Evolutionary conservation across 768 basidiomycete species (phyloP).

Genomic region (Macrolepiota albuminosa): DNA sequence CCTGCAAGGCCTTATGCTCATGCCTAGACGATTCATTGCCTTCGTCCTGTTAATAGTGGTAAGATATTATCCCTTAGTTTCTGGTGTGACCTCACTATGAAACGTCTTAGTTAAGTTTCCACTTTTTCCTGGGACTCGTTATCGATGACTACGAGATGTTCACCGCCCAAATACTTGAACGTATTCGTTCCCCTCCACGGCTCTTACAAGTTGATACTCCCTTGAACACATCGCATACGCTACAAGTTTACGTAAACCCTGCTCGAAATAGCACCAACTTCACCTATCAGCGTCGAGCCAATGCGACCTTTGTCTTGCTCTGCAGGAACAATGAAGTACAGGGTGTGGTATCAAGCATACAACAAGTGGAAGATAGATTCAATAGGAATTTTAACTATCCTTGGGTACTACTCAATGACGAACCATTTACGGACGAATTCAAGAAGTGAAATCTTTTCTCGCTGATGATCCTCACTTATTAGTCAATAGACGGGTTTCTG

Average conservation of each 20-base stretch:
- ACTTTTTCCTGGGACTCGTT: constrained; percentile 49
- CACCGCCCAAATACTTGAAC: constrained; percentile 33
- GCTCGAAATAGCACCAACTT: constrained; percentile 3
- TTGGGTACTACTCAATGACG: constrained; percentile 84
- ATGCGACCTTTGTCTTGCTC: constrained; percentile 80
- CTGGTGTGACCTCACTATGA: background rate
- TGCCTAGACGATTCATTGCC: constrained; percentile 55
- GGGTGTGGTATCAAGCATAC: constrained; percentile 52
- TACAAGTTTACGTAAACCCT: constrained; percentile 1
- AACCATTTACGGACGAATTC: constrained; percentile 69
- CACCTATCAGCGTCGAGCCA: constrained; percentile 38
- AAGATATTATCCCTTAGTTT: constrained; percentile 16
- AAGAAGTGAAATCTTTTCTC: constrained; percentile 39
- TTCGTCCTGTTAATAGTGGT: constrained; percentile 45
- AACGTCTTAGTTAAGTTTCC: constrained; percentile 42
- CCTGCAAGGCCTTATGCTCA: constrained; percentile 38
- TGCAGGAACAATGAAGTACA: constrained; percentile 50
- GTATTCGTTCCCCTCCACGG: constrained; percentile 6
- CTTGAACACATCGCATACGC: constrained; percentile 4
- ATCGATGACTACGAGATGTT: constrained; percentile 44
- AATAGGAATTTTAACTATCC: constrained; percentile 74
- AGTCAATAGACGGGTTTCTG: constrained; percentile 26
- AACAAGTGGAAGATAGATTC: constrained; percentile 77
- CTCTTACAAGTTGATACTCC: constrained; percentile 3
- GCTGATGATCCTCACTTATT: background rate